These are phyloP conservation scores for Blastobotrys proliferans DNA, from an alignment of 1,139 yeast genomes.

Conservation along the genomic window DNA sequence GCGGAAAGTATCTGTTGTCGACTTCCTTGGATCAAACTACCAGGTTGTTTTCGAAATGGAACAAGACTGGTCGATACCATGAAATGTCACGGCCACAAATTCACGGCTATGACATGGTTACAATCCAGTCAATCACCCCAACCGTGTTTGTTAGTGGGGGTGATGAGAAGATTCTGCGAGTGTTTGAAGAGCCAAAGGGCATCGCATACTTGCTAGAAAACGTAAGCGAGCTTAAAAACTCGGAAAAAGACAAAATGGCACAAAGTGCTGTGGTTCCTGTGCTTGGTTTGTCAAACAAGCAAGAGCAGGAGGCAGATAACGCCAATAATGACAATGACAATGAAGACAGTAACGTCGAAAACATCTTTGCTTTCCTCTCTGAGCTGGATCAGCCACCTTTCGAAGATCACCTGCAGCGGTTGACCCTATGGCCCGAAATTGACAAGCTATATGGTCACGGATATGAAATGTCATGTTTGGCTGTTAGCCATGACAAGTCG, in stretches of 20 bases:
- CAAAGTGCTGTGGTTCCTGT: slow-evolving; percentile 92
- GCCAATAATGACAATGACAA: slow-evolving; percentile 41
- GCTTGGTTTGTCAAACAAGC: slow-evolving; percentile 89
- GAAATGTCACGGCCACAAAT: slow-evolving; percentile 97
- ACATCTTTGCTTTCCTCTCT: slow-evolving; percentile 31
- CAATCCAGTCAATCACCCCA: slow-evolving; percentile 59
- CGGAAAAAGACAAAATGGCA: slow-evolving; percentile 41
- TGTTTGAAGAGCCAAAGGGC: slow-evolving; percentile 84
- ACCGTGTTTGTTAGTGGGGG: slow-evolving; percentile 86
- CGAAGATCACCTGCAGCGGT: slow-evolving; percentile 87
- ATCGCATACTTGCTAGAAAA: slow-evolving; percentile 59
- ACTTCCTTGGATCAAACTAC: slow-evolving; percentile 94
- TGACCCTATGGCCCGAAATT: slow-evolving; percentile 89
- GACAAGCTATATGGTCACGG: slow-evolving; percentile 98
- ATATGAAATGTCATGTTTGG: slow-evolving; percentile 82
- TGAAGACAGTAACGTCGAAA: slow-evolving; percentile 26
- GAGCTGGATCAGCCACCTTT: slow-evolving; percentile 61
- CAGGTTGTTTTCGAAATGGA: slow-evolving; percentile 69
- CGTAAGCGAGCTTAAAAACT: slow-evolving; percentile 41
- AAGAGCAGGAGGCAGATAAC: slow-evolving; percentile 48
- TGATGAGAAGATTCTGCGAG: slow-evolving; percentile 88
- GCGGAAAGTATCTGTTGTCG: slow-evolving; percentile 64
- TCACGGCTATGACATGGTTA: slow-evolving; percentile 96
- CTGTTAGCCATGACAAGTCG: slow-evolving; percentile 59
- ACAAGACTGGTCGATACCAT: slow-evolving; percentile 54